Evolutionary conservation across 768 basidiomycete genomes (phyloP), one percentile per base, ranked within the genome.

Genomic region (Antrodiella citrinella): DNA sequence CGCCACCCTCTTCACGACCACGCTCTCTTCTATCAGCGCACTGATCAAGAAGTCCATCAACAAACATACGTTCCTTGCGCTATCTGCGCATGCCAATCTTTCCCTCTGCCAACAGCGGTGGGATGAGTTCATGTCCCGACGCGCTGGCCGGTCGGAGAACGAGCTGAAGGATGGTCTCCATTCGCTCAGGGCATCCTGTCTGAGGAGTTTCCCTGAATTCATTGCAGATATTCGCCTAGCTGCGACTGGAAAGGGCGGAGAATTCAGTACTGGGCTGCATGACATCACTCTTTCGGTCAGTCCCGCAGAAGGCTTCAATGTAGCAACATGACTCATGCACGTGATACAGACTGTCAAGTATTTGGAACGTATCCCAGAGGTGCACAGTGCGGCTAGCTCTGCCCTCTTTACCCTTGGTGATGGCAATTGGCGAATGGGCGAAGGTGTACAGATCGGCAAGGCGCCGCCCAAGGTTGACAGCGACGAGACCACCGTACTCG

Each of bases 351-450:
- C 83, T 0, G 73, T 84, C 15, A 71, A 75, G 39, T 91, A 87
- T 59, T 62, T 92, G 54, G 77, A 85, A 49, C 72, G 76, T 47
- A 67, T 92, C 2, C 85, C 86, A 0, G 77, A 82, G 45, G 84
- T 91, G 2, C 74, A 80, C 49, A 73, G 69, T 15, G 86, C 85
- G 1, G 86, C 82, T 9, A 76, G 76, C 1, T 71, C 84, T 1
- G 81, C 82, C 0, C 68, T 91, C 30, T 62, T 80, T 38, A 77
- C 81, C 2, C 75, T 92, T 0, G 90, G 90, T 0, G 89, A 92
- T 52, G 90, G 90, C 9, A 91, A 91, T 56, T 91, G 90, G 90
- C 87, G 80, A 66, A 91, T 92, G 89, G 90, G 90, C 3, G 87
- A 88, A 53, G 88, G 87, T 4, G 73, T 86, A 19, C 73, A 75